phyloP scores from a whole-genome alignment of 305 asterid genomes.

The Fraxinus greggii region DNA sequence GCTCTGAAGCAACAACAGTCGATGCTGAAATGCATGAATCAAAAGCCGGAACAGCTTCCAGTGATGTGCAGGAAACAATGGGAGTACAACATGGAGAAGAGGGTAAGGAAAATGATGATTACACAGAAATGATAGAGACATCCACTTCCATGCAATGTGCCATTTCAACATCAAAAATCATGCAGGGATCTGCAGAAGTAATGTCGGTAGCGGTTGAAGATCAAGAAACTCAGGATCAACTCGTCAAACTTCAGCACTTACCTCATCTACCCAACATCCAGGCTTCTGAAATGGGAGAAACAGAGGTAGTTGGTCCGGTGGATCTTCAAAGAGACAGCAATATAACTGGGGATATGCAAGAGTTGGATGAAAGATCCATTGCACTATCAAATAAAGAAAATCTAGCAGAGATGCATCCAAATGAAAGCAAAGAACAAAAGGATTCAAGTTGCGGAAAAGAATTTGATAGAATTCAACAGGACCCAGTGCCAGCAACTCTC shows the following conservation, averaged over 20 bases:
- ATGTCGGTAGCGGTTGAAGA: slow-evolving; percentile 15
- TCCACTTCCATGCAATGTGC: slow-evolving; percentile 19
- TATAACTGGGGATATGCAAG: slow-evolving; percentile 19
- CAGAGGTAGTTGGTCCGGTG: slow-evolving; percentile 18
- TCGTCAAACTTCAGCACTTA: slow-evolving; percentile 16
- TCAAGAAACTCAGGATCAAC: slow-evolving; percentile 24
- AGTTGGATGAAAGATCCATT: slow-evolving; percentile 18
- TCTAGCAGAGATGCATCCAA: slow-evolving; percentile 16
- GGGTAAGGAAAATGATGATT: slow-evolving; percentile 20
- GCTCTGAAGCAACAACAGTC: slow-evolving; percentile 15
- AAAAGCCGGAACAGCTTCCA: slow-evolving; percentile 20
- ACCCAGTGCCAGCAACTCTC: slow-evolving; percentile 11
- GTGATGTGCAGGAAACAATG: slow-evolving; percentile 20
- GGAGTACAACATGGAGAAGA: slow-evolving; percentile 19
- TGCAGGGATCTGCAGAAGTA: slow-evolving; percentile 15
- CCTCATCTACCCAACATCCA: slow-evolving; percentile 18
- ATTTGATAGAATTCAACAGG: slow-evolving; percentile 16
- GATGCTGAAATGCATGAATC: slow-evolving; percentile 26
- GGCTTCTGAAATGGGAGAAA: slow-evolving; percentile 21
- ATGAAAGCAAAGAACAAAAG: slow-evolving; percentile 8
- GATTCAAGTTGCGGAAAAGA: slow-evolving; percentile 22
- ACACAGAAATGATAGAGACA: slow-evolving; percentile 20
- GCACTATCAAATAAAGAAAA: slow-evolving; percentile 25
- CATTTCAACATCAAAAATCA: slow-evolving; percentile 10
- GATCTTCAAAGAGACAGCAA: slow-evolving; percentile 25